These are phyloP conservation scores for Boletus nobilissimus DNA, from an alignment of 1,284 basidiomycete species.

Conservation along the genomic window DNA sequence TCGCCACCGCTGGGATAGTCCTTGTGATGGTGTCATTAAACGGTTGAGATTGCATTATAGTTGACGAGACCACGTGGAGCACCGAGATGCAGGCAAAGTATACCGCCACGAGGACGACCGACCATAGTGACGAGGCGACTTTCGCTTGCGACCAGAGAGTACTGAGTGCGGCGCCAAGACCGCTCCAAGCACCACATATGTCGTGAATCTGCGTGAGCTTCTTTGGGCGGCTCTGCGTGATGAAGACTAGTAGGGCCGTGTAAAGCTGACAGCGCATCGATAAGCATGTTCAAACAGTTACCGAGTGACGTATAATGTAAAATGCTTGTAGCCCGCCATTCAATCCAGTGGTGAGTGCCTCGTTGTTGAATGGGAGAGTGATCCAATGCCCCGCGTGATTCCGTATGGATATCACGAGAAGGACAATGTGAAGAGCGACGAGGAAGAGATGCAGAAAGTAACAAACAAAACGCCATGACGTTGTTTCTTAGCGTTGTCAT, in stretches of 20 bases:
- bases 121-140: neutral
- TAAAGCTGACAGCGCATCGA: neutral
- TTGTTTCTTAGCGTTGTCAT: neutral
- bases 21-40: neutral
- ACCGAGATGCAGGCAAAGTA: constrained; percentile 1
- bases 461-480: neutral
- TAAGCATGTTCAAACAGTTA: neutral
- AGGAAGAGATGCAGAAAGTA: neutral
- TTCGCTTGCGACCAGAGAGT: constrained; percentile 7
- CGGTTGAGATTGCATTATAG: neutral
- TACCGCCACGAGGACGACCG: neutral
- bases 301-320: neutral
- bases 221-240: neutral
- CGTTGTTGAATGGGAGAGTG: neutral
- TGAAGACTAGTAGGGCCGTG: neutral
- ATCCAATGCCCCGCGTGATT: neutral
- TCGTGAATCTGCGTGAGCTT: constrained; percentile 1
- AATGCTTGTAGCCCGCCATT: neutral
- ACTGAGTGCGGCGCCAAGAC: neutral
- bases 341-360: neutral
- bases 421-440: neutral
- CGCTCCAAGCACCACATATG: neutral
- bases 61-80: neutral
- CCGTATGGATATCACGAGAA: neutral
- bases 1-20: neutral